Evolutionary conservation across 2,329 filamentous ascomycete species (phyloP), one percentile per base, ranked within the genome.

Genomic region (Scolecobasidium constrictum): DNA sequence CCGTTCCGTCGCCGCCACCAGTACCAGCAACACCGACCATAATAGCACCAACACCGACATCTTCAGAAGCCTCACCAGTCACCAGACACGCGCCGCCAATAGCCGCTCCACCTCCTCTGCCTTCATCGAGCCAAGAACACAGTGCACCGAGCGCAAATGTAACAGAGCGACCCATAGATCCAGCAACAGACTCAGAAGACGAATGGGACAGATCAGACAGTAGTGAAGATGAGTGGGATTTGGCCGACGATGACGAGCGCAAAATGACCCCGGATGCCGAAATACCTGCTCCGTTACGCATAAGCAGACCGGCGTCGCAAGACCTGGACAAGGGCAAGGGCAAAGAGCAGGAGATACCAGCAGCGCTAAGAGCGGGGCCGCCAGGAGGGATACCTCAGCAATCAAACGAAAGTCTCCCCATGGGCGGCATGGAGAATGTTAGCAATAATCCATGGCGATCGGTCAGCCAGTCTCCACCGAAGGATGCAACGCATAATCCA

Each of bases 231-330:
- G 34, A 39, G 9, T 35, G 28, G 12, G 45, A 47, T 11, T 41
- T 33, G 40, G 47, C 49, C 16, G 38, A 38, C 40, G 45, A 47
- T 28, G 55, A 55, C 22, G 55, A 54, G 7, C 53, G 52, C 7
- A 47, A 50, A 9, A 18, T 18, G 6, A 46, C 46, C 17, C 17
- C 21, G 17, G 15, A 20, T 18, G 20, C 18, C n/a, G 38, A 35
- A 15, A 15, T 46, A 12, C 33, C 42, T 41, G 42, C 38, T 19
- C 13, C 44, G 13, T 23, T 46, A 26, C 16, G 36, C 17, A 40
- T 45, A 13, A 40, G 44, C 11, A 37, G 35, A 34, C 42, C 42
- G 6, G 19, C n/a, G 19, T 34, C 38, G 37, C 44, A 13, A 47
- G 15, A 41, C 13, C 15, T 35, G n/a, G 35, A 28, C 4, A 23